phyloP scores from a whole-genome alignment of 2,329 filamentous ascomycete species.

The Endoconidiophora polonica region DNA sequence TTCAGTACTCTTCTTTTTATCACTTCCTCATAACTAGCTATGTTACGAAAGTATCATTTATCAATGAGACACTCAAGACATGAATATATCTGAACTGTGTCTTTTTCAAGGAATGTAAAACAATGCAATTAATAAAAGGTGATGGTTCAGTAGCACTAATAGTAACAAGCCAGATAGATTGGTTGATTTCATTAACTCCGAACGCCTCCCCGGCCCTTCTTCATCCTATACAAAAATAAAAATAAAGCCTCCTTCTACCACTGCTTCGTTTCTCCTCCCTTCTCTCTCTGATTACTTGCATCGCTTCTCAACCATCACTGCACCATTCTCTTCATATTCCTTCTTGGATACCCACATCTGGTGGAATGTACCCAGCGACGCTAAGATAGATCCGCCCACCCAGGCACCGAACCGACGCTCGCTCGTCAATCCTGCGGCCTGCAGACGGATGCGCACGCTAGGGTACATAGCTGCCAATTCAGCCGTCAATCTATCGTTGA shows the following conservation, averaged over 20 bases:
- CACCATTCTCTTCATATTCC: constrained; percentile 93
- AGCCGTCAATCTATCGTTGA: constrained; percentile 75
- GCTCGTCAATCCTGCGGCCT: constrained; percentile 68
- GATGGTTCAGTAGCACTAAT: background rate
- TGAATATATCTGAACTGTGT: too few species aligned
- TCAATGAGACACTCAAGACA: too few species aligned
- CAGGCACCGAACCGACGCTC: constrained; percentile 87
- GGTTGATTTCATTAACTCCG: constrained; percentile 1
- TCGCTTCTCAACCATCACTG: constrained; percentile 81
- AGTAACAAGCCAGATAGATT: constrained; percentile 2
- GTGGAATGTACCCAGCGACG: constrained; percentile 91
- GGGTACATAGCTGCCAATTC: constrained; percentile 74
- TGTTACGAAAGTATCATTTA: too few species aligned
- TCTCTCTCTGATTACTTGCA: constrained; percentile 51
- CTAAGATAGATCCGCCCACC: constrained; percentile 93
- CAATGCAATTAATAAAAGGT: background rate
- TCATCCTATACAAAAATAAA: background rate
- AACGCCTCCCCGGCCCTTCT: constrained; percentile 6
- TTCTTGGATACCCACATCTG: constrained; percentile 98
- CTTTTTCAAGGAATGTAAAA: too few species aligned
- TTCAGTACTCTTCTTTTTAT: too few species aligned
- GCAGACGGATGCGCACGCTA: constrained; percentile 70
- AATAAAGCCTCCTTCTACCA: too few species aligned
- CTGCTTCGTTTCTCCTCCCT: background rate
- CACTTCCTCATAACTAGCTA: too few species aligned